These are phyloP conservation scores for Boletus rex-veris DNA, from an alignment of 768 basidiomycete species.

Conservation along the genomic window DNA sequence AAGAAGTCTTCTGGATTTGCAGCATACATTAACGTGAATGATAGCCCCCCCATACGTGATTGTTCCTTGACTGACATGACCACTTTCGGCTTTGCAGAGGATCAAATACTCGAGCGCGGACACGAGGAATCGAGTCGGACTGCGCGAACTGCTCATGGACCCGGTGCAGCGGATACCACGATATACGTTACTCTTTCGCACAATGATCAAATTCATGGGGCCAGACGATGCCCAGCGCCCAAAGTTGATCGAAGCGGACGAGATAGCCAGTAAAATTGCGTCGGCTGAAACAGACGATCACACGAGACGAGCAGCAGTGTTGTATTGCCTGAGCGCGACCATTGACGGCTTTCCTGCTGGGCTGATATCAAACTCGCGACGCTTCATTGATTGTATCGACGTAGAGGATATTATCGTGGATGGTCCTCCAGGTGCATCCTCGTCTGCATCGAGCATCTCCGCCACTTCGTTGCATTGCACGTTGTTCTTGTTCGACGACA, in stretches of 20 bases:
- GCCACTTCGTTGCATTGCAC: constrained; percentile 70
- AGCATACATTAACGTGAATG: constrained; percentile 81
- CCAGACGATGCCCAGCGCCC: constrained; percentile 71
- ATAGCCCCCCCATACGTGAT: constrained; percentile 3
- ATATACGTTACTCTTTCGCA: constrained; percentile 89
- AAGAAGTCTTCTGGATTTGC: constrained; percentile 80
- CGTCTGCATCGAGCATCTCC: constrained; percentile 39
- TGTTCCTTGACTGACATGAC: constrained; percentile 5
- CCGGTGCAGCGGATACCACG: constrained; percentile 94
- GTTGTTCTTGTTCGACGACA: constrained; percentile 92
- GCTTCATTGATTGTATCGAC: constrained; percentile 90
- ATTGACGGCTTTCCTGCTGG: constrained; percentile 90
- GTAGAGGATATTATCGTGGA: constrained; percentile 77
- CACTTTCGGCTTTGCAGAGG: constrained; percentile 44
- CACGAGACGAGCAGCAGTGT: constrained; percentile 83
- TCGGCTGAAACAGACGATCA: constrained; percentile 88
- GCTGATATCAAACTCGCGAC: constrained; percentile 83
- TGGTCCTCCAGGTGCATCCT: constrained; percentile 38
- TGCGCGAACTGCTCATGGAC: constrained; percentile 92
- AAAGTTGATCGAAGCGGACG: constrained; percentile 79
- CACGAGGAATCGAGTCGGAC: constrained; percentile 73
- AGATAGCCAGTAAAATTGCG: constrained; percentile 87
- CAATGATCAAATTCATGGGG: constrained; percentile 88
- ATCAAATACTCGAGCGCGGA: constrained; percentile 84
- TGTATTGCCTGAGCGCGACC: constrained; percentile 79